phyloP scores from a whole-genome alignment of 2,329 filamentous ascomycete genomes.

The Paecilomyces niveus region DNA sequence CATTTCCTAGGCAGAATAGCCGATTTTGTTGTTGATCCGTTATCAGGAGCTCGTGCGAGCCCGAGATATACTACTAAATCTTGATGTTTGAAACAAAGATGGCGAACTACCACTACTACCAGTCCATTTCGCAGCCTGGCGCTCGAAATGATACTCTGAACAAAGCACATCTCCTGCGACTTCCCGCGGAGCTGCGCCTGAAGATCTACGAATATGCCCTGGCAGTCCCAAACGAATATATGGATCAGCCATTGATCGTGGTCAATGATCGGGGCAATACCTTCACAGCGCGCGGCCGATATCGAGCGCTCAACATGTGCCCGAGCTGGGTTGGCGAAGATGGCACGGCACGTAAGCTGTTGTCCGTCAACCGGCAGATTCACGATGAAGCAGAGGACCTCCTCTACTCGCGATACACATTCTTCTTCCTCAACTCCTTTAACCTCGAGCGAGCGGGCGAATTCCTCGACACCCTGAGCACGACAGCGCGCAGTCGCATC shows the following conservation, averaged over 20 bases:
- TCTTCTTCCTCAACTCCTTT: conserved; percentile 30
- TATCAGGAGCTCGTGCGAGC: neutral
- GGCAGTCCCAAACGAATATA: conserved; percentile 22
- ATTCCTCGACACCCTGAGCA: conserved; percentile 27
- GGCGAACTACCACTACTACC: neutral
- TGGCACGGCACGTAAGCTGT: conserved; percentile 21
- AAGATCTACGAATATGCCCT: conserved; percentile 29
- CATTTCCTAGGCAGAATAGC: neutral
- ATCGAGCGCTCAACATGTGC: conserved; percentile 24
- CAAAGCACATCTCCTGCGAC: conserved; percentile 14
- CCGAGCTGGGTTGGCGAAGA: conserved; percentile 27
- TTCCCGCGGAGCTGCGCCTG: conserved; percentile 25
- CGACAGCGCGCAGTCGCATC: conserved; percentile 21
- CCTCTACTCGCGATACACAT: conserved; percentile 26
- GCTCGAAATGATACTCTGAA: conserved; percentile 1
- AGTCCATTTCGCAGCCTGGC: neutral
- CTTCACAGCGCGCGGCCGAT: conserved; percentile 24
- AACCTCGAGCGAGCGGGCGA: conserved; percentile 20
- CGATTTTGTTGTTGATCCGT: neutral
- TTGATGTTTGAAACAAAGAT: neutral
- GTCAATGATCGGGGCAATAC: conserved; percentile 24
- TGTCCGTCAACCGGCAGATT: conserved; percentile 26
- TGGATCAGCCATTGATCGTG: conserved; percentile 25
- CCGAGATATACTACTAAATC: neutral
- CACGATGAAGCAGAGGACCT: conserved; percentile 28